Conservation (phyloP, 768 basidiomycete species). For the Mycena indigotica region DNA sequence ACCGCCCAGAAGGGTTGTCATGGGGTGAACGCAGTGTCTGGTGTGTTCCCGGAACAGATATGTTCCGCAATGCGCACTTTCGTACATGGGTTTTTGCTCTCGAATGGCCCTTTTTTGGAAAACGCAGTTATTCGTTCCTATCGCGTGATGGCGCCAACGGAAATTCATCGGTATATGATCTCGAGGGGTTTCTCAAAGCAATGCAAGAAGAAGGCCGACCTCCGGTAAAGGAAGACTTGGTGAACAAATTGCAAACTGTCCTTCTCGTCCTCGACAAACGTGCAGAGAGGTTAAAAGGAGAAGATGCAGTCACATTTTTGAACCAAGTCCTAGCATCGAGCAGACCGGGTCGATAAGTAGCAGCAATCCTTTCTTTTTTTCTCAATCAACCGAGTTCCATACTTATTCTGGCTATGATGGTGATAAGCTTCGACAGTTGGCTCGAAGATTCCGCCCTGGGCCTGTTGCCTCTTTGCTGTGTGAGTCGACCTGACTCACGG, state of each 20-base stretch:
- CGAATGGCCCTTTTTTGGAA: not conserved
- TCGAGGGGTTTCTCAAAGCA: conserved; percentile 24
- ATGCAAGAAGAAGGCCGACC: conserved; percentile 29
- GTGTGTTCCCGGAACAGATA: conserved; percentile 7
- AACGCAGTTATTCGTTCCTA: not conserved
- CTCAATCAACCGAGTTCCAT: too few species aligned
- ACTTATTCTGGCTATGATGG: too few species aligned
- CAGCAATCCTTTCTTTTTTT: too few species aligned
- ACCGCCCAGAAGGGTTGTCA: too few species aligned
- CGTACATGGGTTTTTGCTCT: conserved; percentile 25
- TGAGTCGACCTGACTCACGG: conserved; percentile 3
- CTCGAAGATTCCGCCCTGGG: too few species aligned
- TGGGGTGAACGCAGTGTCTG: conserved; percentile 26
- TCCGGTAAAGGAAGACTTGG: conserved; percentile 17
- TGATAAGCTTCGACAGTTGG: too few species aligned
- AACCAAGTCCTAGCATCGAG: too few species aligned
- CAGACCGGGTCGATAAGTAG: too few species aligned
- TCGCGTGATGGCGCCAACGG: not conserved
- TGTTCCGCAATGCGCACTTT: conserved; percentile 3
- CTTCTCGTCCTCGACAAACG: not conserved
- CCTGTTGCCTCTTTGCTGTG: too few species aligned
- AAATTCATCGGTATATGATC: conserved; percentile 11
- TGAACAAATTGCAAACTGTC: conserved; percentile 19
- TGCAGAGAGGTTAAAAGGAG: not conserved
- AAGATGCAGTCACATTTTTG: not conserved